phyloP scores from a whole-genome alignment of 2,329 filamentous ascomycete genomes.

The Rutstroemia sp. region DNA sequence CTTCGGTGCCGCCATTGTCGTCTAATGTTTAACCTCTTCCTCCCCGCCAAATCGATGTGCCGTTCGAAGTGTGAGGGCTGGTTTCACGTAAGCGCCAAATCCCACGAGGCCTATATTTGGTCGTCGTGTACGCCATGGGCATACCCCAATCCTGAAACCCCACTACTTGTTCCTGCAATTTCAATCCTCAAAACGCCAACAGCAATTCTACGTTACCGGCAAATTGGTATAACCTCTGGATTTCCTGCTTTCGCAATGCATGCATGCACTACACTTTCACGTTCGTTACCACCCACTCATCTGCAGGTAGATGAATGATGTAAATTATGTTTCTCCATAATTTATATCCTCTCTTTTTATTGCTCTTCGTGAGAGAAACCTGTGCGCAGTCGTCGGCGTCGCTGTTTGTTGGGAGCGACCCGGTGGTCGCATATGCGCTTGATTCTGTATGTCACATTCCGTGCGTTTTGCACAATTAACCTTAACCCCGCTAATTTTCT shows the following conservation, averaged over 20 bases:
- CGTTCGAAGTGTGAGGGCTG: not conserved
- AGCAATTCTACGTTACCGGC: not conserved
- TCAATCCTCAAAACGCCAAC: constrained; percentile 1
- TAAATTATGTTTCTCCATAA: constrained; percentile 2
- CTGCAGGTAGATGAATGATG: not conserved
- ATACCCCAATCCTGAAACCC: not conserved
- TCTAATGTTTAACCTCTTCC: not conserved
- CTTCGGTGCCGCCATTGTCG: too few relatives aligned
- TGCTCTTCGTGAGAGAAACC: not conserved
- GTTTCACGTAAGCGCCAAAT: constrained; percentile 5
- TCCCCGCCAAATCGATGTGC: not conserved
- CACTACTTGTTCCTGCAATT: constrained; percentile 3
- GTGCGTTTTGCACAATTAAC: not conserved
- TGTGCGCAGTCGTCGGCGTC: not conserved
- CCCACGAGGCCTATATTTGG: not conserved
- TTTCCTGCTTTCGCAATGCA: not conserved
- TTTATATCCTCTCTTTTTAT: not conserved
- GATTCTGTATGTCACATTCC: constrained; percentile 6
- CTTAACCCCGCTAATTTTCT: not conserved
- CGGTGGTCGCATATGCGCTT: constrained; percentile 14
- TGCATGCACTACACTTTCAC: not conserved
- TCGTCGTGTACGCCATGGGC: not conserved
- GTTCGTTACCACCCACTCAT: not conserved
- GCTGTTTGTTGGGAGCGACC: constrained; percentile 11
- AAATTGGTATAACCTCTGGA: not conserved